Base-by-base conservation (phyloP, 352 stramenopile species). In the Phytophthora sp. region DNA sequence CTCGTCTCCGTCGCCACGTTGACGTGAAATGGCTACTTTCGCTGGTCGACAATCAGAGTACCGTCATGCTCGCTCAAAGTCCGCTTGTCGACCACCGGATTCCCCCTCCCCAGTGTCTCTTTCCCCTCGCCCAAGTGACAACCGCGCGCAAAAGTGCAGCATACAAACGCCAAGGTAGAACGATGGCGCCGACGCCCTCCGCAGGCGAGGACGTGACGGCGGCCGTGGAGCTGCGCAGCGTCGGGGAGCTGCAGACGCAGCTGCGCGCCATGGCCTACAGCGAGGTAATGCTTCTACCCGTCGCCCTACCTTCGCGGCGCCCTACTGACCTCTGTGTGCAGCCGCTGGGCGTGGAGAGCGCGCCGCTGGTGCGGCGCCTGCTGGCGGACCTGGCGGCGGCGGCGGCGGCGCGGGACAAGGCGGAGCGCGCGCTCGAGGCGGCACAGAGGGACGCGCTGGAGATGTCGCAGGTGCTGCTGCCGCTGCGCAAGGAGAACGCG, bases 401-500 rank as follows among this genome's bases (percentile, higher is more conserved):
- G 12, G 77, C 53, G 4, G 64, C 78, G 13, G 56, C 61, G 4
- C 66, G 59, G 3, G 69, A 84, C 28, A 58, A 54, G 28, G 46
- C 70, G n/a, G 76, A 88, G 50, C 35, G 58, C 2, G 74, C 74
- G 39, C 65, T 89, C 21, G 81, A 89, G 42, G 70, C 75, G n/a
- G 60, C 71, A 15, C 71, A 91, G 64, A 71, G 77, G 24, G 82
- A 93, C 30, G 72, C 67, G 20, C 74, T 90, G 26, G 77, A 90
- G 64, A 53, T 88, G 4, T 87, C 79, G 44, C 84, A 93, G 67
- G 73, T 87, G 42, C 67, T 91, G 41, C 49, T 89, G 41, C 79
- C 82, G n/a, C 64, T 93, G 24, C 82, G 81, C 54, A 88, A 91
- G 66, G 84, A 93, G 56, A 93, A 89, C 53, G 81, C 79, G 35